Evolutionary conservation across 2,329 filamentous ascomycete species (phyloP).

Genomic region (Chaetomiaceae sp.): DNA sequence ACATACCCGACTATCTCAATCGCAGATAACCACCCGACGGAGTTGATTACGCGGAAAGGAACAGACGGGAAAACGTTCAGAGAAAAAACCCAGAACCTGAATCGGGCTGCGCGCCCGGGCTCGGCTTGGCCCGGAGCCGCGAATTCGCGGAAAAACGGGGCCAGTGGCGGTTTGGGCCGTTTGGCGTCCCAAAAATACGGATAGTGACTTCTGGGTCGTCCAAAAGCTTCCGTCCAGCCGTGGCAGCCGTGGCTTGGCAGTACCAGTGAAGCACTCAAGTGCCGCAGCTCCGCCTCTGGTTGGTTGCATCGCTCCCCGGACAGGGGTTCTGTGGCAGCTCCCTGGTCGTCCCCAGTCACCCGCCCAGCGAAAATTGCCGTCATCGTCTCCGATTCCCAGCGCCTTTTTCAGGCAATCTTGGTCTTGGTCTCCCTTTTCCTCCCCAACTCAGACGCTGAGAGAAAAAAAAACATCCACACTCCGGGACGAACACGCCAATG

Average conservation of each 20-base stretch:
- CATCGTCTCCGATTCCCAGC: conserved; percentile 20
- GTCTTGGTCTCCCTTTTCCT: conserved; percentile 12
- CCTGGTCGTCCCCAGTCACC: conserved; percentile 3
- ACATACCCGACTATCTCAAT: too few relatives aligned
- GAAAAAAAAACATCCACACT: conserved; percentile 5
- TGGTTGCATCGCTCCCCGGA: conserved; percentile 12
- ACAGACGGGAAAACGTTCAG: too few relatives aligned
- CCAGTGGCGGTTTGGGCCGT: not conserved
- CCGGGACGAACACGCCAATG: conserved; percentile 15
- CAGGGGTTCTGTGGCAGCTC: conserved; percentile 12
- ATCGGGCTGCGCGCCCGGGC: too few relatives aligned
- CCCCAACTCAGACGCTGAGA: not conserved
- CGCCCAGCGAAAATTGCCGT: conserved; percentile 25
- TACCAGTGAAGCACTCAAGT: conserved; percentile 9
- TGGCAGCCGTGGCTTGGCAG: conserved; percentile 22
- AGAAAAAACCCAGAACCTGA: too few relatives aligned
- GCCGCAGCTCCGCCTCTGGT: conserved; percentile 17
- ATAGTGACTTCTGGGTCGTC: not conserved
- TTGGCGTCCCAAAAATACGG: not conserved
- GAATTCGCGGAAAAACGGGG: not conserved
- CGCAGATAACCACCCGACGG: too few relatives aligned
- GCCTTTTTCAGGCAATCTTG: conserved; percentile 4
- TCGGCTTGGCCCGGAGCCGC: conserved; percentile 4
- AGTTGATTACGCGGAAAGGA: too few relatives aligned
- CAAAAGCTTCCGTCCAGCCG: conserved; percentile 20